Base-by-base conservation (phyloP, 2,329 filamentous ascomycete genomes). In the Fusarium floridanum region DNA sequence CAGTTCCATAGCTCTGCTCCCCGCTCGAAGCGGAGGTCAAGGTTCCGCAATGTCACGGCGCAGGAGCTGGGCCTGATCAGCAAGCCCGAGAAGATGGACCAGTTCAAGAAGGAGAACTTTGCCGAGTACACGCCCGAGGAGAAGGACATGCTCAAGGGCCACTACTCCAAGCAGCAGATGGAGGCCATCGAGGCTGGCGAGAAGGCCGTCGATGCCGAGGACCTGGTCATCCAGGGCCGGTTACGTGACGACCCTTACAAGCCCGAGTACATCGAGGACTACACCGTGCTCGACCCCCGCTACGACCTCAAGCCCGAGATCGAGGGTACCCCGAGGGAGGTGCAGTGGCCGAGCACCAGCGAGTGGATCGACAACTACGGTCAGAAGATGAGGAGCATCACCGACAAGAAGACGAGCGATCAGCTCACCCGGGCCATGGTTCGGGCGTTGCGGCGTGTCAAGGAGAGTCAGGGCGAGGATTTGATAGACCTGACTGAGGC, bases 131-230 rank as follows among this genome's bases (percentile, higher is more conserved):
- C 90, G 16, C 84, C 88, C 45, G 88, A 91, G 73, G 92, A 97
- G 80, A 89, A 90, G 79, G 87, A 88, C 69, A 79, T 84, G 22
- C 87, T 98, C 67, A 83, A 84, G 68, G 84, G 90, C 79, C 89
- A 89, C 77, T 98, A 98, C 86, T 94, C 94, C 0, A 88, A 92
- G 17, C 91, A 93, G 81, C 96, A 98, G 85, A 87, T 97, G 77
- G 91, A 90, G 66, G 94, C 95, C 67, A 91, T 98, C 81, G 88
- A 93, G 84, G 93, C 93, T 57, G 95, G 93, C 78, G 95, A 98
- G 84, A 85, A 89, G 71, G 91, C 93, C 75, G 91, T 98, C 81
- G 88, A 93, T 80, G 86, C 92, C 11, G 87, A 91, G 75, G 94
- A 98, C 83, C 81, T 98, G 80, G 87, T 92, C 48, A 87, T 90